Evolutionary conservation across 2,329 filamentous ascomycete genomes (phyloP).

Genomic region (Ophiostoma populinum): DNA sequence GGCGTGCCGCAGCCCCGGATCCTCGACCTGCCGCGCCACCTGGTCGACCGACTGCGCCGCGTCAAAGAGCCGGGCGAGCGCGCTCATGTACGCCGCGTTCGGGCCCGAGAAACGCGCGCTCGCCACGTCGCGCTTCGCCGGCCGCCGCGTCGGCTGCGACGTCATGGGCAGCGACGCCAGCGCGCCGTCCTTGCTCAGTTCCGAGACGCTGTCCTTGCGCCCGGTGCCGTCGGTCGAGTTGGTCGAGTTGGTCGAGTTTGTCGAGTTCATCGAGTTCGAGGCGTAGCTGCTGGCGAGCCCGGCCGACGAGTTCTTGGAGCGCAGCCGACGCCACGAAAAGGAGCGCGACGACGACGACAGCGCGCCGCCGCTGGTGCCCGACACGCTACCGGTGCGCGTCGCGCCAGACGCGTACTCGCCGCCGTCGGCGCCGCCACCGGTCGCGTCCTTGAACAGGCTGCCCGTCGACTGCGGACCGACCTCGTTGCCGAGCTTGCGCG

Average conservation of each 20-base stretch:
- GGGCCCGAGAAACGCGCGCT: conserved; percentile 63
- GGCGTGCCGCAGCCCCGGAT: conserved; percentile 78
- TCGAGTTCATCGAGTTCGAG: conserved; percentile 13
- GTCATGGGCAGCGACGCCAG: conserved; percentile 69
- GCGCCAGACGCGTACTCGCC: conserved; percentile 1
- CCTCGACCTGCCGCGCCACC: conserved; percentile 89
- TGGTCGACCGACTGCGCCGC: conserved; percentile 85
- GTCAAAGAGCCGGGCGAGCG: conserved; percentile 80
- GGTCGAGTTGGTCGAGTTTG: conserved; percentile 12
- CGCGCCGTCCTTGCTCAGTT: neutral
- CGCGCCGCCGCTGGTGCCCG: neutral
- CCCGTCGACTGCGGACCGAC: conserved; percentile 66
- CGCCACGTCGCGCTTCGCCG: conserved; percentile 52
- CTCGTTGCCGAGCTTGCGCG: conserved; percentile 80
- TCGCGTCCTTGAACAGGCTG: conserved; percentile 58
- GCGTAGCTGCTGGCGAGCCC: conserved; percentile 35
- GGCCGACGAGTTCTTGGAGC: conserved; percentile 71
- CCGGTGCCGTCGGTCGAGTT: conserved; percentile 26
- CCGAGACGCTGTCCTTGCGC: conserved; percentile 33
- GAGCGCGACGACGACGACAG: conserved; percentile 59
- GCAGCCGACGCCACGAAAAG: conserved; percentile 76
- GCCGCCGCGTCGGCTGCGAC: conserved; percentile 42
- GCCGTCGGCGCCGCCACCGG: conserved; percentile 27
- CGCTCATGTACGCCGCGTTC: conserved; percentile 79
- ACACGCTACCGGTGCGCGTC: conserved; percentile 26